Evolutionary conservation across 2,329 filamentous ascomycete species (phyloP).

Genomic region (Exophiala dermatitidis): DNA sequence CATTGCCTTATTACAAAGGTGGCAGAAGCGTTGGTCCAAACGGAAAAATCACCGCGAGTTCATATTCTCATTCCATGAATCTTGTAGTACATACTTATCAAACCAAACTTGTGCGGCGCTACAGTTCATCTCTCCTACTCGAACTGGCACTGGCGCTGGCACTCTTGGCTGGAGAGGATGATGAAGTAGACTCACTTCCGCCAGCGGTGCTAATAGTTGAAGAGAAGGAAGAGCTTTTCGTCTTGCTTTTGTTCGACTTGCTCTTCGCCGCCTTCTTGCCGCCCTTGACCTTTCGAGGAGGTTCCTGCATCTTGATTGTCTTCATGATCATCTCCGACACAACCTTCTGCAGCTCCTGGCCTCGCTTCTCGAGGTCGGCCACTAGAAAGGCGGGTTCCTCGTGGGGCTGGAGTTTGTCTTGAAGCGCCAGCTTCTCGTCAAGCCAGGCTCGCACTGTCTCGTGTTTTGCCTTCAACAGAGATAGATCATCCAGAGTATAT

Average conservation of each 20-base stretch:
- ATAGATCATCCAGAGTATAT: constrained; percentile 67
- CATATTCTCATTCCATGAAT: no score
- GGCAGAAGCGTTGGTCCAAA: no score
- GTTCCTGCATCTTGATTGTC: constrained; percentile 52
- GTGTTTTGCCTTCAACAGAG: constrained; percentile 55
- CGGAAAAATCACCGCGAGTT: no score
- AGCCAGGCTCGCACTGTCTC: constrained; percentile 66
- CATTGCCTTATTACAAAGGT: no score
- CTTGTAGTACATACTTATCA: no score
- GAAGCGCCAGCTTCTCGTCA: constrained; percentile 59
- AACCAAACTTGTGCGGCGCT: not conserved
- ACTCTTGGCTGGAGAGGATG: not conserved
- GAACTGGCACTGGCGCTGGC: not conserved
- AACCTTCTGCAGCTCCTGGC: constrained; percentile 63
- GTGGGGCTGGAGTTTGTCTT: constrained; percentile 60
- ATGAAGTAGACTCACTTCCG: not conserved
- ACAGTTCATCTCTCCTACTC: not conserved
- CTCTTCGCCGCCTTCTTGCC: constrained; percentile 29
- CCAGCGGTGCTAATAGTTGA: not conserved
- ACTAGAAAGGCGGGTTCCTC: constrained; percentile 69
- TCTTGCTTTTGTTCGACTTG: constrained; percentile 29
- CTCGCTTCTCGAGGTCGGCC: constrained; percentile 63
- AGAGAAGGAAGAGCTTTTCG: not conserved
- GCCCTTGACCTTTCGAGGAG: constrained; percentile 24
- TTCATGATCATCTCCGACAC: constrained; percentile 65